These are phyloP conservation scores for Marasmius sp. DNA, from an alignment of 1,284 basidiomycete species.

Conservation along the genomic window DNA sequence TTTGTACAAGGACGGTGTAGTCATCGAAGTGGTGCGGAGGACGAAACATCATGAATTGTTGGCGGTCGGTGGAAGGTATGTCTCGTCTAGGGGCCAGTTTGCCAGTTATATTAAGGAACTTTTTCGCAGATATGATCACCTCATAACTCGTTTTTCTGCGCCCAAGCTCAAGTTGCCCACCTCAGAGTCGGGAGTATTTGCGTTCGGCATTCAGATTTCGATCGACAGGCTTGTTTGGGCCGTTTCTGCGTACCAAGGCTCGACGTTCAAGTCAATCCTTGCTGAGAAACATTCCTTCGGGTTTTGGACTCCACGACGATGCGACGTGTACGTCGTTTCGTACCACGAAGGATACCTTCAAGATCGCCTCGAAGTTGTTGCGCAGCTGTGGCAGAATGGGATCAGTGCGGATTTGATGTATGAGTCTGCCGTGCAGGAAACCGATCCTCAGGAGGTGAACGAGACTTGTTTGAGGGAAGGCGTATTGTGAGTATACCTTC, in stretches of 20 bases:
- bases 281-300: slow-evolving; percentile 84
- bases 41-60: slow-evolving; percentile 73
- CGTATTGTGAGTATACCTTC: slow-evolving; percentile 57
- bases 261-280: slow-evolving; percentile 65
- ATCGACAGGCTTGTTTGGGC: slow-evolving; percentile 78
- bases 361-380: slow-evolving; percentile 76
- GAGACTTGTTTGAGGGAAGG: slow-evolving; percentile 74
- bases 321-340: slow-evolving; percentile 83
- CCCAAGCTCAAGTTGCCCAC: slow-evolving; percentile 42
- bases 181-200: slow-evolving; percentile 50
- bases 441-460: slow-evolving; percentile 58
- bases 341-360: slow-evolving; percentile 75
- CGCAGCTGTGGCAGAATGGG: slow-evolving; percentile 77
- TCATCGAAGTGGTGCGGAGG: slow-evolving; percentile 72
- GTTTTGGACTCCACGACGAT: slow-evolving; percentile 83
- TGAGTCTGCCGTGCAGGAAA: slow-evolving; percentile 62
- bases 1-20: slow-evolving; percentile 73
- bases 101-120: background rate
- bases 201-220: slow-evolving; percentile 76
- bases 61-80: slow-evolving; percentile 75
- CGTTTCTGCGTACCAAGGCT: slow-evolving; percentile 71
- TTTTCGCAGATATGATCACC: slow-evolving; percentile 65
- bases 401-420: slow-evolving; percentile 91
- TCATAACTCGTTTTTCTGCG: slow-evolving; percentile 64
- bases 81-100: background rate